Evolutionary conservation across 495 filamentous ascomycete genomes (phyloP), one percentile per base, ranked within the genome.

Genomic region (Xylaria castorea): DNA sequence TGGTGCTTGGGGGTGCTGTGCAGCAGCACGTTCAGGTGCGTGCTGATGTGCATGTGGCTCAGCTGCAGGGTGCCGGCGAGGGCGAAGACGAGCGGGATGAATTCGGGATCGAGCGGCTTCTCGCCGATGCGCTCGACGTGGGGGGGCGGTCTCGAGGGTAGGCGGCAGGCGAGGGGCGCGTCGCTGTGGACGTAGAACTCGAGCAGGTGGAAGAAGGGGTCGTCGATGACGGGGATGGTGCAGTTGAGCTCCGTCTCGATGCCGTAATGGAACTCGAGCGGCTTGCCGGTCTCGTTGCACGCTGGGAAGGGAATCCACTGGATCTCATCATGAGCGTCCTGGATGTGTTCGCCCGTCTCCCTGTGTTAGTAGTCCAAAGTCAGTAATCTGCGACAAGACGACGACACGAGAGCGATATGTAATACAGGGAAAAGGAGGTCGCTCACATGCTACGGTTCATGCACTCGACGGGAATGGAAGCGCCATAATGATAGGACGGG

Each of bases 121-220:
- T 85, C 82, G 71, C 85, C 85, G 16, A 86, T 77, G 18, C 79
- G 76, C 72, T 85, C 76, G 77, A 84, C 64, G 73, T 84, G 82
- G 9, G 83, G 78, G 9, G 91, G 83, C 0, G 95, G 95, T 7
- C 89, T 90, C 12, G 93, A 90, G 51, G 95, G 95, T 2, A 98
- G 88, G 71, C 96, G 95, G 83, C 96, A 99, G 61, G 94, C 91
- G 58, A 99, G 87, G 38, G 96, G 96, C 14, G 93, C 94, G 81
- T 99, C 96, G 84, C 92, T 94, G 86, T 98, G 96, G 76, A 98
- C 91, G 88, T 98, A 98, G 88, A 97, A 98, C 83, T 99, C 96
- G 81, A 98, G 90, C 55, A 98, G 91, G 83, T 99, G 96, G 88
- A 96, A 99, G 86, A 97, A 91, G 25, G 91, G 89, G 82, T 99